These are phyloP conservation scores for Diaporthe caulivora DNA, from an alignment of 2,329 filamentous ascomycete species.

Conservation along the genomic window DNA sequence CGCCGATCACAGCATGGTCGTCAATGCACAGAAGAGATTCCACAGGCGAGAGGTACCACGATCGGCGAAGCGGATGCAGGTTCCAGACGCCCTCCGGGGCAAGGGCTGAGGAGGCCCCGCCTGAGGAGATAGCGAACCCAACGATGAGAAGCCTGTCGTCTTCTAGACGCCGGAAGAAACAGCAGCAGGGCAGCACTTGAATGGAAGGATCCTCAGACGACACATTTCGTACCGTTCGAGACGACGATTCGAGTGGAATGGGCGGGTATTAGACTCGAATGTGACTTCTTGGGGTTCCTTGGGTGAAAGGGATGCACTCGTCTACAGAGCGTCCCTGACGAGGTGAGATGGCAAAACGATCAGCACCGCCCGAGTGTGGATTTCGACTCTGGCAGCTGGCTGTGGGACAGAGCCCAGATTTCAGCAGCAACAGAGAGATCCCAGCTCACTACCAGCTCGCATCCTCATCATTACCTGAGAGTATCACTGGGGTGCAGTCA, in stretches of 20 bases:
- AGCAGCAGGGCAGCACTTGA: not conserved
- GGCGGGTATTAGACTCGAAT: not conserved
- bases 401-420: not conserved
- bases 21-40: slow-evolving; percentile 67
- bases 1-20: slow-evolving; percentile 74
- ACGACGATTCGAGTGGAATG: not conserved
- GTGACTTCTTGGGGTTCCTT: not conserved
- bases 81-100: slow-evolving; percentile 44
- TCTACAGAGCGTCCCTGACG: no score
- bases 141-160: not conserved
- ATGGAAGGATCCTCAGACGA: not conserved
- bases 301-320: not conserved
- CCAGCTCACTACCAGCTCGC: no score
- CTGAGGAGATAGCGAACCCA: not conserved
- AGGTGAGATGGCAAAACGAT: not conserved
- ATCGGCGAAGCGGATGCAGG: slow-evolving; percentile 52
- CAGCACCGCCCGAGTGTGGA: not conserved
- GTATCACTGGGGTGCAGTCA: no score
- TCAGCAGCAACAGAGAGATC: not conserved
- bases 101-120: slow-evolving; percentile 39
- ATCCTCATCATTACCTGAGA: no score
- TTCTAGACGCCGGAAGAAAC: not conserved
- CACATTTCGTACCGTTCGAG: not conserved
- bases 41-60: slow-evolving; percentile 66
- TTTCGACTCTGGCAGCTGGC: not conserved